Base-by-base conservation (phyloP, 371 early-diverging fungal genomes). In the Saksenaea vasiformis region DNA sequence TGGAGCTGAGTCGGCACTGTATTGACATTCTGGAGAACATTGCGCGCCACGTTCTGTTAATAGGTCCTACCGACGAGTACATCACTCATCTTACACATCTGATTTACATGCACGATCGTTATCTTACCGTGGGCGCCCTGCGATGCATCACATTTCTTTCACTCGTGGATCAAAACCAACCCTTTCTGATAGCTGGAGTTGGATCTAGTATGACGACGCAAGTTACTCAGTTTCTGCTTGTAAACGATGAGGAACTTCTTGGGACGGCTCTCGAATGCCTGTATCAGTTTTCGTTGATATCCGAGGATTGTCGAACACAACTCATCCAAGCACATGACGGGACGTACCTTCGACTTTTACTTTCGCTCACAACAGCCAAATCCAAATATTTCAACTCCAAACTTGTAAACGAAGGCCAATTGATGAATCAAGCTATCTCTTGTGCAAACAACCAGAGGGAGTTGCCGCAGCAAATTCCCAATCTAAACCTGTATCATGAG, bases 1-100 rank as follows among this genome's bases (percentile, higher is more conserved):
- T 41, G 79, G 87, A 91, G 38, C 70, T 92, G 37, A 83, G 84
- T 44, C 83, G 86, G 17, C 82, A 91, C 58, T 80, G 85, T 5
- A 75, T 93, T 26, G 91, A 90, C 47, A 85, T 87, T 34, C 74
- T 87, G 56, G 89, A 90, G 60, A 84, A 84, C 58, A 62, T 82
- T 35, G 72, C 75, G 31, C 60, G 73, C 4, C 65, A 69, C 17
- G 77, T 79, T 43, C 66, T 69, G 41, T 54, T 69, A 36, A 66
- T 68, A 27, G 54, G 69, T 24, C 67, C 69, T 36, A 67, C 68
- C 15, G 67, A 67, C 57, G 39, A 37, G 22, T 67, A 44, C 19
- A 44, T 67, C 37, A 34, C 59, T 14, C 28, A 37, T 34, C 64
- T 81, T 3, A 68, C 72, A 57, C 55, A 62, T 15, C 41, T 74